These are phyloP conservation scores for Rhipidocladum racemiflorum DNA, from an alignment of 176 grass and related monocot genomes.

Conservation along the genomic window DNA sequence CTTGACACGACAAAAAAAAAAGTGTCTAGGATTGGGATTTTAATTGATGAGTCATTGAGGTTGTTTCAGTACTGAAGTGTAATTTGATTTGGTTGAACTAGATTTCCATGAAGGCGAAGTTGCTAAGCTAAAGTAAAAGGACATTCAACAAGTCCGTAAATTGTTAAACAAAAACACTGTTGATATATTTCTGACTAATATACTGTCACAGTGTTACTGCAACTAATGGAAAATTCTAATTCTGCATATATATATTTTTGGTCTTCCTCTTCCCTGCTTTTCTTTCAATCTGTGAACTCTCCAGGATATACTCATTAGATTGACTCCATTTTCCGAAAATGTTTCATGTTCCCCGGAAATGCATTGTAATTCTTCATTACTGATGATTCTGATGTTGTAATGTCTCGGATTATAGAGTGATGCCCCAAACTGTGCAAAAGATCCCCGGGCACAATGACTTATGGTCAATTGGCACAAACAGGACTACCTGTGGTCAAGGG, in stretches of 20 bases:
- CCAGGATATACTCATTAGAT: not conserved
- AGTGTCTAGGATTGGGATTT: slow-evolving; percentile 5
- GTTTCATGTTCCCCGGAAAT: not conserved
- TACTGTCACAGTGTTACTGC: not conserved
- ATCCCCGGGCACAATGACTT: slow-evolving; percentile 25
- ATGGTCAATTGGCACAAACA: slow-evolving; percentile 32
- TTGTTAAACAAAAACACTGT: not conserved
- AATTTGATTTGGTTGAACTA: slow-evolving; percentile 10
- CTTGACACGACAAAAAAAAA: not conserved
- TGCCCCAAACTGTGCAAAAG: slow-evolving; percentile 31
- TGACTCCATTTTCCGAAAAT: not conserved
- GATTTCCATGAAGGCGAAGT: not conserved
- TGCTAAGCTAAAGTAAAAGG: slow-evolving; percentile 15
- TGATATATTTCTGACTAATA: not conserved
- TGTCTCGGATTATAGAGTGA: slow-evolving; percentile 31
- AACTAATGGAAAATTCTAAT: not conserved
- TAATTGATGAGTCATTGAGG: not conserved
- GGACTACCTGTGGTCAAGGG: slow-evolving; percentile 36
- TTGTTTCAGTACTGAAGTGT: slow-evolving; percentile 15
- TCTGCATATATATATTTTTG: not conserved
- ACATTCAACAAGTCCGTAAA: not conserved
- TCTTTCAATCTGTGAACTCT: not conserved
- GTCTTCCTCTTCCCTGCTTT: not conserved
- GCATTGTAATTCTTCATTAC: not conserved
- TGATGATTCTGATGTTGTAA: slow-evolving; percentile 19